Base-by-base conservation (phyloP, 2,329 filamentous ascomycete genomes). In the Pestalotiopsis sp. region DNA sequence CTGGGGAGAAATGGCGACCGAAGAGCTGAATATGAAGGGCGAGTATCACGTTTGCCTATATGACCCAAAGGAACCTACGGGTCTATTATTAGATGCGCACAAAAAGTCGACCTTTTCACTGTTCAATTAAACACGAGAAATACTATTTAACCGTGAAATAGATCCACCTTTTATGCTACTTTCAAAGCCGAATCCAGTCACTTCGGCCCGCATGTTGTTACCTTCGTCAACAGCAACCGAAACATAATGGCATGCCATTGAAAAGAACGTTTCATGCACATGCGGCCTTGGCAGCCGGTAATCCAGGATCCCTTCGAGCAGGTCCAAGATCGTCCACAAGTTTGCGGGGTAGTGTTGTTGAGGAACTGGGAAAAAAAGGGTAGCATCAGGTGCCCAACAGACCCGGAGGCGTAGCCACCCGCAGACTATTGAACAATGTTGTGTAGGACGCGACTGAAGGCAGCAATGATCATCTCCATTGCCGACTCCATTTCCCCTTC, bases 401-500 rank as follows among this genome's bases (percentile, higher is more conserved):
- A 59, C 17, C 31, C 45, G 31, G 31, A 40, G 13, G 36, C 13
- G 31, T 36, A 36, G 59, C 31, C 17, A n/a, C 13, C 31, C 59
- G 27, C 20, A 62, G 20, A 40, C 59, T 62, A 62, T 62, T 40
- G 59, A 62, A 62, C 27, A 36, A 20, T 62, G 59, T 36, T 36
- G 31, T 36, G 31, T 36, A 36, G 31, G 45, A 36, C 25, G 20
- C 59, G 4, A 12, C 17, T 36, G 6, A 36, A 62, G 17, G 11
- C 31, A 20, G 59, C 13, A 62, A 36, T 36, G 59, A 62, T 62
- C 59, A 62, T 23, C 59, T 38, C 31, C 27, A 62, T 17, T 62
- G 59, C 59, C 59, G 59, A 62, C n/a, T 40, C 59, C 27, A 40
- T 62, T 62, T 31, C 59, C n/a, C 31, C n/a, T 41, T 62, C 31